Evolutionary conservation across 2,329 filamentous ascomycete genomes (phyloP).

Genomic region (Botryosphaeria dothidea): DNA sequence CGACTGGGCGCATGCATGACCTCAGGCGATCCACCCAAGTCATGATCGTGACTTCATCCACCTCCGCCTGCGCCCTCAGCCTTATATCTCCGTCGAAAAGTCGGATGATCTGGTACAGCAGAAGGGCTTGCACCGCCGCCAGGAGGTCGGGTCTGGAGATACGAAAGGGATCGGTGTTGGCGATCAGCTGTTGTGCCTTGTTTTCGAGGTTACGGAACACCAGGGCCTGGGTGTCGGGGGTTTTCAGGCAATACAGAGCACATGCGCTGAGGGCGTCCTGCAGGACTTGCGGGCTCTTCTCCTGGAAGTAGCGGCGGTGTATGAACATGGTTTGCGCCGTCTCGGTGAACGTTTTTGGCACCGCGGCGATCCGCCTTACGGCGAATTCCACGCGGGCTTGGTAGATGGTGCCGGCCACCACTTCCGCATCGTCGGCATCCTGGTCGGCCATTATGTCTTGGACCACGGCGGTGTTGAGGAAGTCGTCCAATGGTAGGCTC

Average conservation of each 20-base stretch:
- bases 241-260: conserved; percentile 22
- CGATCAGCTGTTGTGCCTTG: conserved; percentile 21
- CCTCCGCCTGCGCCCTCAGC: conserved; percentile 26
- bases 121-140: conserved; percentile 26
- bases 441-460: conserved; percentile 9
- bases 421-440: neutral
- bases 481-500: neutral
- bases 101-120: conserved; percentile 31
- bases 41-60: conserved; percentile 24
- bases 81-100: conserved; percentile 30
- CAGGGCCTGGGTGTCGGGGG: conserved; percentile 19
- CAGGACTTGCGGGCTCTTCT: conserved; percentile 20
- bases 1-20: neutral
- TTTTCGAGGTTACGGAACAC: conserved; percentile 22
- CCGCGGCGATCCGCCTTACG: conserved; percentile 6
- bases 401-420: neutral
- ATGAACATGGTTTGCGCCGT: conserved; percentile 23
- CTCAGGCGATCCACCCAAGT: conserved; percentile 27
- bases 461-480: neutral
- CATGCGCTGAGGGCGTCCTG: conserved; percentile 25
- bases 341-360: conserved; percentile 22
- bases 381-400: conserved; percentile 19
- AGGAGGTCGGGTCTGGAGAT: conserved; percentile 21
- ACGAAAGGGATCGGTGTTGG: conserved; percentile 6
- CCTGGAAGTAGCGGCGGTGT: conserved; percentile 21